Base-by-base conservation (phyloP, 495 filamentous ascomycete genomes). In the Copromyces sp. region DNA sequence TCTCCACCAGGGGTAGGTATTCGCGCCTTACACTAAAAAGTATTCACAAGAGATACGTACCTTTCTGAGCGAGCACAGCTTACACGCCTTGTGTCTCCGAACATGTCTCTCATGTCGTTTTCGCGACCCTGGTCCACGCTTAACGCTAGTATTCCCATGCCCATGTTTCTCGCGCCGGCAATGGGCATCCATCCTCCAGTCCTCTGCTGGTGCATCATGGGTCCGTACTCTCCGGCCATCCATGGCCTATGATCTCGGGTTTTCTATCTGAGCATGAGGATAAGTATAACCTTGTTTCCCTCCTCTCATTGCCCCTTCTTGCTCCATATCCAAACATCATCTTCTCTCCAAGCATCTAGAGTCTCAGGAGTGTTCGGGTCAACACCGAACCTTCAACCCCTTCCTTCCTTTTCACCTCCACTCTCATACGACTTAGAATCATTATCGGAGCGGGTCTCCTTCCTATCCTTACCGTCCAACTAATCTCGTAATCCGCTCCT, bases 371-470 rank as follows among this genome's bases (percentile, higher is more conserved):
- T 79, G 75, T 74, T 75, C 69, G 68, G 74, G 68, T 74, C 72
- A 45, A 73, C 53, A 73, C 72, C 73, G 39, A 39, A 45, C 32
- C 44, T 71, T 70, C 39, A 37, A 71, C 72, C 72, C 68, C 70
- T 75, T 76, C 73, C 73, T 75, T 75, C 71, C 73, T 70, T 71
- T 38, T 78, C 75, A 72, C 72, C 16, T 74, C 72, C 38, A 73
- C 73, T 75, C 68, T 74, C 68, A 74, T 71, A 73, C 73, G 40
- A 70, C 42, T 68, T 42, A 72, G 42, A 41, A 39, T 72, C 75
- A 61, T 35, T 45, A 76, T 69, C 76, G 82, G 82, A 84, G 82
- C 82, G 77, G 82, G 82, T 69, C 82, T 83, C 82, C 81, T 70
- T 73, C 53, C 70, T 75, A 68, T 76, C 74, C 45, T 74, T 69